Conservation (phyloP, 805 yeast genomes). For the Teunomyces panamensis region DNA sequence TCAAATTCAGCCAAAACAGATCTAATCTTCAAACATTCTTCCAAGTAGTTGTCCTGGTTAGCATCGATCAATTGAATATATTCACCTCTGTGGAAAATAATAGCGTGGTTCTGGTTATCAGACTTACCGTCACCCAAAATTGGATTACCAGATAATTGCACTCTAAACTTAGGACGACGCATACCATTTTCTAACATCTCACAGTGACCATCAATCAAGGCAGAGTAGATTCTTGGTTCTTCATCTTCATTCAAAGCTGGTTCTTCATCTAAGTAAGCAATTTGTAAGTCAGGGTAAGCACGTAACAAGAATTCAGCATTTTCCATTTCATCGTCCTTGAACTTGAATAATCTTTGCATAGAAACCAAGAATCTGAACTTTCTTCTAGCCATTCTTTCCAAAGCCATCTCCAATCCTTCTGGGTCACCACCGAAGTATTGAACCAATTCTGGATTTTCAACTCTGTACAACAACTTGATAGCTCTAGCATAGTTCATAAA, state of each 20-base stretch:
- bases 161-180: slow-evolving; percentile 69
- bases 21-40: slow-evolving; percentile 81
- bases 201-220: slow-evolving; percentile 79
- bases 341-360: slow-evolving; percentile 78
- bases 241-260: slow-evolving; percentile 71
- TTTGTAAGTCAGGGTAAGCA: slow-evolving; percentile 82
- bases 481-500: slow-evolving; percentile 98
- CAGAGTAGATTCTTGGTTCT: slow-evolving; percentile 69
- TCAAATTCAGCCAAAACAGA: slow-evolving; percentile 81
- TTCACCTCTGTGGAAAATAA: slow-evolving; percentile 81
- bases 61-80: slow-evolving; percentile 83
- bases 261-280: slow-evolving; percentile 94
- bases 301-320: slow-evolving; percentile 77
- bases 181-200: slow-evolving; percentile 59
- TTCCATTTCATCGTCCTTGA: slow-evolving; percentile 71
- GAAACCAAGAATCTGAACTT: slow-evolving; percentile 80
- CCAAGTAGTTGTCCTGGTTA: slow-evolving; percentile 81
- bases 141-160: slow-evolving; percentile 79
- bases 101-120: slow-evolving; percentile 80
- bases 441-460: slow-evolving; percentile 91
- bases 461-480: slow-evolving; percentile 86
- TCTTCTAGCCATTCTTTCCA: slow-evolving; percentile 83
- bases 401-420: slow-evolving; percentile 91
- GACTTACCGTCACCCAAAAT: slow-evolving; percentile 87
- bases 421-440: slow-evolving; percentile 99